These are phyloP conservation scores for Botrytis paeoniae DNA, from an alignment of 2,329 filamentous ascomycete genomes.

Conservation along the genomic window DNA sequence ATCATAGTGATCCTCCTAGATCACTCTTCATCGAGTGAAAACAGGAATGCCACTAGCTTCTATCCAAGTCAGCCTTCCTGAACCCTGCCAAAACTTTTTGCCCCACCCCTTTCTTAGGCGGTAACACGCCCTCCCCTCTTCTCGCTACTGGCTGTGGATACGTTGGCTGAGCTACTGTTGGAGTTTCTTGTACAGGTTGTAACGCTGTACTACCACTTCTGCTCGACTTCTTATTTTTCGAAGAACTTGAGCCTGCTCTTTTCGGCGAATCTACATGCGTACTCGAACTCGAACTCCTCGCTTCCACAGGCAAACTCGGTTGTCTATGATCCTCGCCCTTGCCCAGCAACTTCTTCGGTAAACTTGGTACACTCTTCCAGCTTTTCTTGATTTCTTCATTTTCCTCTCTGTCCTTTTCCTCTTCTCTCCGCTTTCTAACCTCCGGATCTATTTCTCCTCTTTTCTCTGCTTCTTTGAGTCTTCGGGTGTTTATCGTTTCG, in stretches of 20 bases:
- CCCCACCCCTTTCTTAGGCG: slow-evolving; percentile 23
- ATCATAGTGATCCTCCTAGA: background rate
- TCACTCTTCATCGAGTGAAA: too few relatives aligned
- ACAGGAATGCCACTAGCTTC: slow-evolving; percentile 21
- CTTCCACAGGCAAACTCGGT: slow-evolving; percentile 27
- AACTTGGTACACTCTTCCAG: slow-evolving; percentile 30
- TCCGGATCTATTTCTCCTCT: slow-evolving; percentile 28
- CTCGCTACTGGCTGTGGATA: slow-evolving; percentile 19
- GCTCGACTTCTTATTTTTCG: slow-evolving; percentile 17
- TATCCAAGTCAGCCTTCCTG: slow-evolving; percentile 34
- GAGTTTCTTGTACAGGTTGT: slow-evolving; percentile 23
- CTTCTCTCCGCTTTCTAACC: slow-evolving; percentile 47
- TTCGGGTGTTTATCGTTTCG: slow-evolving; percentile 74
- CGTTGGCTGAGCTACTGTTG: slow-evolving; percentile 15
- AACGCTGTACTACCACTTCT: slow-evolving; percentile 16
- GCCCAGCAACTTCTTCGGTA: slow-evolving; percentile 31
- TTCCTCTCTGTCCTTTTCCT: slow-evolving; percentile 45
- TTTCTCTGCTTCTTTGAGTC: slow-evolving; percentile 75
- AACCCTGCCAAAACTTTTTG: slow-evolving; percentile 27
- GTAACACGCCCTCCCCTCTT: slow-evolving; percentile 3
- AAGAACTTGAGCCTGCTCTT: slow-evolving; percentile 14
- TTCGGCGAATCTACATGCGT: slow-evolving; percentile 16
- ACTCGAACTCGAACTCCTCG: slow-evolving; percentile 20
- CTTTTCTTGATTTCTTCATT: slow-evolving; percentile 32
- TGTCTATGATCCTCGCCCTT: slow-evolving; percentile 34